These are phyloP conservation scores for Bimuria novae-zelandiae DNA, from an alignment of 2,329 filamentous ascomycete genomes.

Conservation along the genomic window DNA sequence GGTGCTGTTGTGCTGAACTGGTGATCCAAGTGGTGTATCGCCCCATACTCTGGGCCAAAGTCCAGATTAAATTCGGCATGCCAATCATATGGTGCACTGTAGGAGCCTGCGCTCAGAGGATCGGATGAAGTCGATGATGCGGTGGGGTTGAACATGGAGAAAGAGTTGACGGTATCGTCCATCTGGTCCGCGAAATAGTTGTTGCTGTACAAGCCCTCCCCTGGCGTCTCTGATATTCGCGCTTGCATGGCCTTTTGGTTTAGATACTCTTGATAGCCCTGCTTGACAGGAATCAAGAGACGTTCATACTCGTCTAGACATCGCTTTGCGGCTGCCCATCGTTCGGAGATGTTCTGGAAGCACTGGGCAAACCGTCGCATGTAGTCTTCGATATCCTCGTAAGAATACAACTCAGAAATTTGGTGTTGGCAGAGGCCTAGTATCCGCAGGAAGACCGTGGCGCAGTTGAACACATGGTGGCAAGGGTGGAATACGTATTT, in stretches of 20 bases:
- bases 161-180: slow-evolving; percentile 36
- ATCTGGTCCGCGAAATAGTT: slow-evolving; percentile 22
- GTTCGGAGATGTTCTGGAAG: slow-evolving; percentile 41
- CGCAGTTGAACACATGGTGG: slow-evolving; percentile 41
- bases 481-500: slow-evolving; percentile 47
- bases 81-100: slow-evolving; percentile 38
- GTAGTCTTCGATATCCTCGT: slow-evolving; percentile 34
- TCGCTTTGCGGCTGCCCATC: slow-evolving; percentile 40
- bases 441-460: slow-evolving; percentile 39
- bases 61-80: slow-evolving; percentile 39
- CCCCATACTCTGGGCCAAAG: slow-evolving; percentile 22
- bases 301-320: slow-evolving; percentile 43
- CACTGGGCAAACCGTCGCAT: slow-evolving; percentile 39
- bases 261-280: slow-evolving; percentile 41
- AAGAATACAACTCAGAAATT: slow-evolving; percentile 32
- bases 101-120: slow-evolving; percentile 22
- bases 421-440: slow-evolving; percentile 38
- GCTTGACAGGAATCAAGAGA: slow-evolving; percentile 35
- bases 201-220: slow-evolving; percentile 14
- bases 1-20: not conserved
- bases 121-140: slow-evolving; percentile 28
- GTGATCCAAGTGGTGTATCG: slow-evolving; percentile 15
- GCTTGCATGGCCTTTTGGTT: slow-evolving; percentile 27
- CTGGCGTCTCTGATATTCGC: slow-evolving; percentile 10
- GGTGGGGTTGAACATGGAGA: slow-evolving; percentile 37